A percentile compares a stretch with the other conserved stretches of the same genome.
phyloP scores from a whole-genome alignment of 805 yeast species.

The Lipomyces sp. region DNA sequence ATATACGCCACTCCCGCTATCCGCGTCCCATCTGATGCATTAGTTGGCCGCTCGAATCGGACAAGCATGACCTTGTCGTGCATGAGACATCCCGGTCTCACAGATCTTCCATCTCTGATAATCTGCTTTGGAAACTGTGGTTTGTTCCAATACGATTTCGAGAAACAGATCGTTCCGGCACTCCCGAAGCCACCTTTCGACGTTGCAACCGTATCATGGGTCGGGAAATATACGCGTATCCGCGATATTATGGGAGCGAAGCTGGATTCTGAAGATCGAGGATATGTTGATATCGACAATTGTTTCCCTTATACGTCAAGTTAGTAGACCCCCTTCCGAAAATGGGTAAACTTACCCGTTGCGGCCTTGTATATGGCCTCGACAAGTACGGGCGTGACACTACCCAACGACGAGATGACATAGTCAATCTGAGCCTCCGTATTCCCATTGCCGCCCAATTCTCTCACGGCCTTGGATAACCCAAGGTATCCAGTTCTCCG shows the following conservation, averaged over 20 bases:
- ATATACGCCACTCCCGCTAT: constrained; percentile 26
- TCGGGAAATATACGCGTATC: constrained; percentile 33
- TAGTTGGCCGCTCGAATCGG: constrained; percentile 17
- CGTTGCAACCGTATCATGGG: constrained; percentile 33
- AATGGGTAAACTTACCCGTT: constrained; percentile 14
- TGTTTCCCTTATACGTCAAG: constrained; percentile 7
- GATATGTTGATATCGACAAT: constrained; percentile 7
- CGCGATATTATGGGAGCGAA: constrained; percentile 12
- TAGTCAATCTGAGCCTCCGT: constrained; percentile 26
- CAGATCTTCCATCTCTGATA: constrained; percentile 30
- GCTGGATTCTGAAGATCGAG: neutral
- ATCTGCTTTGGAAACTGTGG: constrained; percentile 30
- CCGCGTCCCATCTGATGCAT: constrained; percentile 12
- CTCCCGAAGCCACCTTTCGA: constrained; percentile 27
- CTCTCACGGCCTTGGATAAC: constrained; percentile 22
- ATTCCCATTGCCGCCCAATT: constrained; percentile 23
- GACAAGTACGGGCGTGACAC: constrained; percentile 20
- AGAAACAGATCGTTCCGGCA: constrained; percentile 36
- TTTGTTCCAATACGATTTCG: constrained; percentile 25
- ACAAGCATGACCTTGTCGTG: constrained; percentile 36
- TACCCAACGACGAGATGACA: constrained; percentile 33
- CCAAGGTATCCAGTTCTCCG: constrained; percentile 29
- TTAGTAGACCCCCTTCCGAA: neutral
- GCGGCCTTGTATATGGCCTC: constrained; percentile 29
- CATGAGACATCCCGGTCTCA: constrained; percentile 32